phyloP scores from a whole-genome alignment of 306 rosid species.

The Prinsepia uniflora region DNA sequence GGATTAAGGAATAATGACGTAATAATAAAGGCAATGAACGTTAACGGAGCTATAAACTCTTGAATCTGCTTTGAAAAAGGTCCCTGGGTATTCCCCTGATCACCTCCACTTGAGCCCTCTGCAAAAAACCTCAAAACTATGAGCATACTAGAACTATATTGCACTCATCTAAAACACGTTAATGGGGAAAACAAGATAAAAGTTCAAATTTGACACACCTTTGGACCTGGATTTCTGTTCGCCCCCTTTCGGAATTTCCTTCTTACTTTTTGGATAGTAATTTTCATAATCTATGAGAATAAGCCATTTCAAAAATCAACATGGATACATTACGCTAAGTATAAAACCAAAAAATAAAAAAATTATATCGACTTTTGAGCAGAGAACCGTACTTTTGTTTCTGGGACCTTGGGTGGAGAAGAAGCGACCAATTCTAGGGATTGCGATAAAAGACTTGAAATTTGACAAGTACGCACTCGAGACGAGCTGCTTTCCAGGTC shows the following conservation, averaged over 20 bases:
- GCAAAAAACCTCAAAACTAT: constrained; percentile 8
- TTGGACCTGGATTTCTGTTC: constrained; percentile 31
- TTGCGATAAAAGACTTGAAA: constrained; percentile 19
- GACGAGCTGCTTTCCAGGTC: constrained; percentile 30
- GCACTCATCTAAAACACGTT: constrained; percentile 4
- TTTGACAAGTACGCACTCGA: constrained; percentile 18
- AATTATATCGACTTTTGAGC: not conserved
- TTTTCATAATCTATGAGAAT: constrained; percentile 30
- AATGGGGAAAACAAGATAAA: not conserved
- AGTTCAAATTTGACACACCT: constrained; percentile 27
- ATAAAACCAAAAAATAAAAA: not conserved
- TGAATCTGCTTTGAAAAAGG: constrained; percentile 47
- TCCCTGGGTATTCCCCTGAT: constrained; percentile 45
- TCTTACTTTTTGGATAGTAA: constrained; percentile 35
- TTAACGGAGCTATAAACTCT: constrained; percentile 41
- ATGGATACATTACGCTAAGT: not conserved
- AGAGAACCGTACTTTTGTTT: constrained; percentile 17
- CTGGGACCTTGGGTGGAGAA: constrained; percentile 28
- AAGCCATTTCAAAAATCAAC: not conserved
- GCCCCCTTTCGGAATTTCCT: constrained; percentile 25
- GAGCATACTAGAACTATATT: not conserved
- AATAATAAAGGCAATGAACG: constrained; percentile 52
- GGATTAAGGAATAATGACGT: constrained; percentile 50
- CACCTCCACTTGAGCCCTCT: constrained; percentile 66
- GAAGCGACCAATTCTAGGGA: constrained; percentile 25